Evolutionary conservation across 306 rosid genomes (phyloP).

Genomic region (Neltuma alba): DNA sequence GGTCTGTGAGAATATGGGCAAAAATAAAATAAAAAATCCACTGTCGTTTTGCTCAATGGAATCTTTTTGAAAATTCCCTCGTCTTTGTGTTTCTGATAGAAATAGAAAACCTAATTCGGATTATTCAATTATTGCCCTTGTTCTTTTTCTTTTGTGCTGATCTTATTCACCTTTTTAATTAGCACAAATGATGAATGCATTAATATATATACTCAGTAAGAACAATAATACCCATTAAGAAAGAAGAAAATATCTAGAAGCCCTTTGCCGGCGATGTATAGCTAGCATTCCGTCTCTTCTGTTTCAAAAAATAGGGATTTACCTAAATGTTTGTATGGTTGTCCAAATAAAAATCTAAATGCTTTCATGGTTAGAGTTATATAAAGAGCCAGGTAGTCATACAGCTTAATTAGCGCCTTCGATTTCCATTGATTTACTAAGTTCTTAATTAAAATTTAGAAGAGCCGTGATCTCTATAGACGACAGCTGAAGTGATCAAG

Average conservation of each 20-base stretch:
- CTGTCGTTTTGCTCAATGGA: conserved; percentile 39
- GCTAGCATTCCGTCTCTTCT: not conserved
- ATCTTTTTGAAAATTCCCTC: conserved; percentile 26
- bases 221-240: not conserved
- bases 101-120: conserved; percentile 35
- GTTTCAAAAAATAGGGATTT: not conserved
- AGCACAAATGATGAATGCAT: not conserved
- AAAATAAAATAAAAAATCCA: conserved; percentile 9
- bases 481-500: not conserved
- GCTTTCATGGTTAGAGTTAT: not conserved
- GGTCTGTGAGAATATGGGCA: not conserved
- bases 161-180: conserved; percentile 5
- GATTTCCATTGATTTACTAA: not conserved
- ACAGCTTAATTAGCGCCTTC: not conserved
- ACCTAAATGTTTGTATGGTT: not conserved
- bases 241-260: not conserved
- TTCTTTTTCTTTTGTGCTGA: conserved; percentile 20
- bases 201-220: not conserved
- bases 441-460: not conserved
- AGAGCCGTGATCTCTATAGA: not conserved
- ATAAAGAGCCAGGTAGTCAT: not conserved
- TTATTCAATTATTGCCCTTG: conserved; percentile 34
- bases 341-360: not conserved
- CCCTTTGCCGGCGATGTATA: not conserved
- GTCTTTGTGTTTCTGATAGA: conserved; percentile 6